These are phyloP conservation scores for Mangifera indica DNA, from an alignment of 345 rosid genomes.

Conservation along the genomic window DNA sequence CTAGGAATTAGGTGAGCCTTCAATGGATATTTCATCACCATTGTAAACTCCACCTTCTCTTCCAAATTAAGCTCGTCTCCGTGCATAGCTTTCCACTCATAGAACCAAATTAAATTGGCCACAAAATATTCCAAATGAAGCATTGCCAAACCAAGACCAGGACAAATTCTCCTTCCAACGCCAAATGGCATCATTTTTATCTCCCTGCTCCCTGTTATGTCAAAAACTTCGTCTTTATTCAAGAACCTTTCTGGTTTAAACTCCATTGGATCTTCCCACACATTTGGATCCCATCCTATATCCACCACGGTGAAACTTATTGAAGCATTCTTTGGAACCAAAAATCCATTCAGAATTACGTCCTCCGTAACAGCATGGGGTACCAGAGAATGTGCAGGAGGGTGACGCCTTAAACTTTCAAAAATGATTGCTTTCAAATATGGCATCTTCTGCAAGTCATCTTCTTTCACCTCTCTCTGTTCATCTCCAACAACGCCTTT, in stretches of 20 bases:
- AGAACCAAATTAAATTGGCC: not conserved
- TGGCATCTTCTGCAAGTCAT: too few species aligned
- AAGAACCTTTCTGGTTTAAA: slow-evolving; percentile 26
- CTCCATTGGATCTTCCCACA: slow-evolving; percentile 24
- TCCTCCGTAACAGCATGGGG: slow-evolving; percentile 20
- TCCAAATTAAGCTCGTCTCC: slow-evolving; percentile 10
- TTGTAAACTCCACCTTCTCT: slow-evolving; percentile 4
- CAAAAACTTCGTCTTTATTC: too few species aligned
- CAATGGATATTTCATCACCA: slow-evolving; percentile 11
- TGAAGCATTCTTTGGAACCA: slow-evolving; percentile 15
- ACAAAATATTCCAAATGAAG: too few species aligned
- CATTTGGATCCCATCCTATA: slow-evolving; percentile 22
- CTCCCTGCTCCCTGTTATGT: too few species aligned
- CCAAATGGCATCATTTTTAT: too few species aligned
- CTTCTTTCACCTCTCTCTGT: too few species aligned
- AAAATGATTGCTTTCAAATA: slow-evolving; percentile 23
- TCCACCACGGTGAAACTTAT: slow-evolving; percentile 22
- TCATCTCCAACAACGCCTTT: too few species aligned
- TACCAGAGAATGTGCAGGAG: slow-evolving; percentile 11
- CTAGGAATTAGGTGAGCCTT: not conserved
- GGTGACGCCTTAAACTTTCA: slow-evolving; percentile 23
- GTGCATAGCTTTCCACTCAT: slow-evolving; percentile 6
- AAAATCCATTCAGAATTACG: not conserved
- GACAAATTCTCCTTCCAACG: too few species aligned
- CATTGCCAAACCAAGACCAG: too few species aligned